Conservation (phyloP, 768 basidiomycete genomes). For the Lactifluus hygrophoroides region DNA sequence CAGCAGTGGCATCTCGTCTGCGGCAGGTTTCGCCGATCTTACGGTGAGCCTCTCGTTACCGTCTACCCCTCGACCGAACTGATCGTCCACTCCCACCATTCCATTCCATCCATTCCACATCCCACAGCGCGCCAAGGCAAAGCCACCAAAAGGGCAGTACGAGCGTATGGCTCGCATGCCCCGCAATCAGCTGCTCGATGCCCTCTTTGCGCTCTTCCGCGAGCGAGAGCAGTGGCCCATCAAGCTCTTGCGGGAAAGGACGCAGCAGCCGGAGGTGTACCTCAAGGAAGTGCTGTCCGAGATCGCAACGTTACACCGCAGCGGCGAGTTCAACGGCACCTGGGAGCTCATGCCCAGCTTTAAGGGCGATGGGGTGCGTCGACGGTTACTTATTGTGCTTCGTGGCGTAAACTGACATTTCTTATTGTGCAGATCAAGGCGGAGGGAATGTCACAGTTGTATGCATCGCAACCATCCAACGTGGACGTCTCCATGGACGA, state of each 20-base stretch:
- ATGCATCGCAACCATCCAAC: constrained; percentile 18
- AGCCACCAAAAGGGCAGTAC: constrained; percentile 59
- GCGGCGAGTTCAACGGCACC: constrained; percentile 70
- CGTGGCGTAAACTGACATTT: background rate
- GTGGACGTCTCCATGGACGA: constrained; percentile 44
- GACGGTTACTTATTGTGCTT: background rate
- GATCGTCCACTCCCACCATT: too few species aligned
- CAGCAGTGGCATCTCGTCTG: constrained; percentile 62
- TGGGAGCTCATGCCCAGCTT: constrained; percentile 76
- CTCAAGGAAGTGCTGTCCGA: constrained; percentile 76
- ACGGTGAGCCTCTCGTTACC: constrained; percentile 43
- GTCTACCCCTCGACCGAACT: too few species aligned
- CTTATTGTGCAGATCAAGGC: constrained; percentile 26
- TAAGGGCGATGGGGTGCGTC: constrained; percentile 50
- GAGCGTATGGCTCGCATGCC: constrained; percentile 92
- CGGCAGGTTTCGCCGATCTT: constrained; percentile 54
- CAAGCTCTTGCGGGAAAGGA: constrained; percentile 64
- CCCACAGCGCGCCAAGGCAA: constrained; percentile 55
- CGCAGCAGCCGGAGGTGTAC: constrained; percentile 81
- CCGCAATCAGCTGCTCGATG: constrained; percentile 77
- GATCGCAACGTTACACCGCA: constrained; percentile 67
- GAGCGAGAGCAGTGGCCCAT: constrained; percentile 79
- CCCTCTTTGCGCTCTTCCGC: constrained; percentile 70
- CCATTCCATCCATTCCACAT: too few species aligned
- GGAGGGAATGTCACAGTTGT: constrained; percentile 27